Evolutionary conservation across 805 yeast species (phyloP).

Genomic region (Schizosaccharomyces octosporus): DNA sequence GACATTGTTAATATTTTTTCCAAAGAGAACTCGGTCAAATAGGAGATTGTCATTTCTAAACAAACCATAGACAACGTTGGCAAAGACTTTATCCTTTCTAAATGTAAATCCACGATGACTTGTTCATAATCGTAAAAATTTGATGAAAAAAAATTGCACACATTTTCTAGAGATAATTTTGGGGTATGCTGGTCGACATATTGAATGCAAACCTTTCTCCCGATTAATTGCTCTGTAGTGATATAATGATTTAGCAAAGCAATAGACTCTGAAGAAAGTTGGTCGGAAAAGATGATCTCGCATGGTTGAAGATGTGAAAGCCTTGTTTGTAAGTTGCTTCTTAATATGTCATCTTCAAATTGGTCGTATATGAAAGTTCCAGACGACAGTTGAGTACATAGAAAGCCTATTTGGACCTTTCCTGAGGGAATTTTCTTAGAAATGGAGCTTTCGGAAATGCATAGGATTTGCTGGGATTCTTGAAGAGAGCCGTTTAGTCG

Average conservation of each 20-base stretch:
- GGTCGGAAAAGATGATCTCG: slow-evolving; percentile 34
- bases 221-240: not conserved
- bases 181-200: not conserved
- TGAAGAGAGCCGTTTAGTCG: not conserved
- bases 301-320: slow-evolving; percentile 50
- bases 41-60: slow-evolving; percentile 24
- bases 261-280: slow-evolving; percentile 16
- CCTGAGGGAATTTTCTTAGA: not conserved
- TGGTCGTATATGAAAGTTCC: slow-evolving; percentile 56
- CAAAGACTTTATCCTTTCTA: slow-evolving; percentile 6
- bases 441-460: not conserved
- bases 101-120: not conserved
- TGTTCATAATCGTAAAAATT: not conserved
- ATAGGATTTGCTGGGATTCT: not conserved
- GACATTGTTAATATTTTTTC: slow-evolving; percentile 28
- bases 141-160: not conserved
- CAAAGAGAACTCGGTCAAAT: slow-evolving; percentile 40
- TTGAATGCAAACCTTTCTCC: not conserved
- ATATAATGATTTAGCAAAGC: slow-evolving; percentile 7
- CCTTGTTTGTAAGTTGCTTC: slow-evolving; percentile 51
- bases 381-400: slow-evolving; percentile 44
- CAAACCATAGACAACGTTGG: slow-evolving; percentile 14
- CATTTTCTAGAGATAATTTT: not conserved
- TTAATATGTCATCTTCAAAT: slow-evolving; percentile 33
- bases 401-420: slow-evolving; percentile 17